phyloP scores from a whole-genome alignment of 306 rosid species.

The Mimosa pudica region DNA sequence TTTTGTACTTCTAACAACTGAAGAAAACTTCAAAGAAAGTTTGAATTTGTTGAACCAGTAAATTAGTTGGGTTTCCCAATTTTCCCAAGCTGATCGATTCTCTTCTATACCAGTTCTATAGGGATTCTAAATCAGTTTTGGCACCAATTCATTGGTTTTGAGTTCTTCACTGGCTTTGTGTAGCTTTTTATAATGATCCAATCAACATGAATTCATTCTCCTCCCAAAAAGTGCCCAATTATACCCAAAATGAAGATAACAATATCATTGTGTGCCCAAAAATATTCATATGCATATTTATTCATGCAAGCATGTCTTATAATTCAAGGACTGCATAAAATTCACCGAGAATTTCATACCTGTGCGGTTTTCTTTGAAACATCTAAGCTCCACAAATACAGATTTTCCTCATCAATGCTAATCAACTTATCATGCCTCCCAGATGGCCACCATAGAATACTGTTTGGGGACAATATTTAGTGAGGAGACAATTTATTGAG shows the following conservation, averaged over 20 bases:
- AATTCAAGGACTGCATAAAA: slow-evolving; percentile 26
- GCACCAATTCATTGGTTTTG: background rate
- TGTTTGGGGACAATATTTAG: slow-evolving; percentile 45
- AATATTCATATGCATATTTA: background rate
- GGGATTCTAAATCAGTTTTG: background rate
- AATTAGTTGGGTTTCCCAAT: background rate
- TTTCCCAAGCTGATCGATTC: background rate
- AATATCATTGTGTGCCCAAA: slow-evolving; percentile 7
- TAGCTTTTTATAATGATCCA: background rate
- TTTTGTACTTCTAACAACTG: background rate
- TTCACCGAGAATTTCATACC: slow-evolving; percentile 49
- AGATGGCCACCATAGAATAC: slow-evolving; percentile 97
- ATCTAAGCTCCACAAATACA: slow-evolving; percentile 86
- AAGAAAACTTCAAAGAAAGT: background rate
- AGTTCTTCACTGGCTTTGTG: background rate
- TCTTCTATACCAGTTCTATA: background rate
- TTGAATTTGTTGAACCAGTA: background rate
- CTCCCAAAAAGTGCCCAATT: slow-evolving; percentile 17
- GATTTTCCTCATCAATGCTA: slow-evolving; percentile 82
- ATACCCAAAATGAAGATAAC: background rate
- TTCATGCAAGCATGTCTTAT: background rate
- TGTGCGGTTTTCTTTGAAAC: slow-evolving; percentile 80
- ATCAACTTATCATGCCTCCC: slow-evolving; percentile 89
- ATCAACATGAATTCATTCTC: slow-evolving; percentile 30
- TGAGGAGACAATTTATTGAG: slow-evolving; percentile 26